phyloP scores from a whole-genome alignment of 371 early-diverging fungal species.

The Lichtheimia corymbifera region DNA sequence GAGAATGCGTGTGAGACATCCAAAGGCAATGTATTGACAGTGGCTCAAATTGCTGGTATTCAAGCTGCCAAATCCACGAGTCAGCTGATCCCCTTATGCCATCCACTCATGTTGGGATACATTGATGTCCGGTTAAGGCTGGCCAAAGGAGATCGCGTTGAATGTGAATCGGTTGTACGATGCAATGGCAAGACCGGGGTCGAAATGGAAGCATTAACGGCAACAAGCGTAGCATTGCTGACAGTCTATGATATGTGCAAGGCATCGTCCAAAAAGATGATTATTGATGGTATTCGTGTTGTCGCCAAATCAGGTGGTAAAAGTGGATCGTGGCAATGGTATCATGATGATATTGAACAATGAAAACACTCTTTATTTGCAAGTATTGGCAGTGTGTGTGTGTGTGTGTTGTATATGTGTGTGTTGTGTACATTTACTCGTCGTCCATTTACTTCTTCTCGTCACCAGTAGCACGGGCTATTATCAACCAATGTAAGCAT shows the following conservation, averaged over 20 bases:
- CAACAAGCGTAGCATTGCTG: constrained; percentile 74
- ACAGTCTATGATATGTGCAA: constrained; percentile 89
- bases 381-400: too few species aligned
- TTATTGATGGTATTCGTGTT: constrained; percentile 64
- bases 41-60: constrained; percentile 91
- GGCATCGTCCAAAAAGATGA: constrained; percentile 52
- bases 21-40: constrained; percentile 88
- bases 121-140: constrained; percentile 67
- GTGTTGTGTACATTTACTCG: constrained; percentile 20
- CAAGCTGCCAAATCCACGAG: constrained; percentile 88
- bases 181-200: constrained; percentile 90
- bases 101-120: constrained; percentile 76
- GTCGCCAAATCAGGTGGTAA: constrained; percentile 82
- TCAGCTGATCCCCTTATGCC: constrained; percentile 86
- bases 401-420: background rate
- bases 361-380: too few species aligned
- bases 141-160: constrained; percentile 42
- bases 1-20: constrained; percentile 41
- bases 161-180: constrained; percentile 62
- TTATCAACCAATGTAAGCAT: background rate
- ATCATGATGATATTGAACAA: background rate
- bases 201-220: constrained; percentile 92
- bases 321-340: constrained; percentile 55
- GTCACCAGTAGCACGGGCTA: constrained; percentile 79
- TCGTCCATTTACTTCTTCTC: constrained; percentile 48